phyloP scores from a whole-genome alignment of 768 basidiomycete species.

The Myochromella boudieri region DNA sequence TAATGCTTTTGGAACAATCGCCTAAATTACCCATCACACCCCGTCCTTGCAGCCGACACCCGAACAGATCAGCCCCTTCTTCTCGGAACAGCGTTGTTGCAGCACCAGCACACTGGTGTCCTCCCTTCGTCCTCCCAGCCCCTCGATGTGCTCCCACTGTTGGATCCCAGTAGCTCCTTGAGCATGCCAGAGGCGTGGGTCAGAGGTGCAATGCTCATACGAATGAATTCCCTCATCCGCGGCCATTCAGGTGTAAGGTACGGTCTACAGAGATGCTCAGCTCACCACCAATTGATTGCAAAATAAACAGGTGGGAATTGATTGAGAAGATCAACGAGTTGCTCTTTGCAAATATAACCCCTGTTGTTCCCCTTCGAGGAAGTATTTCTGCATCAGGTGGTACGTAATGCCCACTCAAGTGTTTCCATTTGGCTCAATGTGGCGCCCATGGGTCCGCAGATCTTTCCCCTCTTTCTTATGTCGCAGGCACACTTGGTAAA shows the following conservation, averaged over 20 bases:
- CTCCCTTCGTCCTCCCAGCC: slow-evolving; percentile 53
- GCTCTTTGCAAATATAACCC: slow-evolving; percentile 61
- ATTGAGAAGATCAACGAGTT: slow-evolving; percentile 69
- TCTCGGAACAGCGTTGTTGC: slow-evolving; percentile 66
- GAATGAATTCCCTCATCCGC: slow-evolving; percentile 80
- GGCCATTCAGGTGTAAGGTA: slow-evolving; percentile 78
- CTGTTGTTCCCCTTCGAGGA: slow-evolving; percentile 77
- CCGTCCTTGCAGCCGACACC: slow-evolving; percentile 58
- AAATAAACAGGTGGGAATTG: slow-evolving; percentile 53
- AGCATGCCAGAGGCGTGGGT: slow-evolving; percentile 90
- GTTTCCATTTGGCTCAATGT: background rate
- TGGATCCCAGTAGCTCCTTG: slow-evolving; percentile 63
- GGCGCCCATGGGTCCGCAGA: slow-evolving; percentile 24
- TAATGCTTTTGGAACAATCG: too few species aligned
- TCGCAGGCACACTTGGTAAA: slow-evolving; percentile 65
- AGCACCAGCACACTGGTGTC: slow-evolving; percentile 73
- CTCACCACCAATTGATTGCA: background rate
- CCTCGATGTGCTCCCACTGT: slow-evolving; percentile 56
- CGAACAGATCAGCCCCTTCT: slow-evolving; percentile 63
- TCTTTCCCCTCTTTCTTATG: slow-evolving; percentile 54
- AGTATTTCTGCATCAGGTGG: slow-evolving; percentile 81
- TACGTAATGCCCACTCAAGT: slow-evolving; percentile 24
- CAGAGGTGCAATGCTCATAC: slow-evolving; percentile 73
- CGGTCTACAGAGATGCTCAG: slow-evolving; percentile 3
- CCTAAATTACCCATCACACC: background rate